Evolutionary conservation across 495 filamentous ascomycete genomes (phyloP), one percentile per base, ranked within the genome.

Genomic region (Oleoguttula mirabilis): DNA sequence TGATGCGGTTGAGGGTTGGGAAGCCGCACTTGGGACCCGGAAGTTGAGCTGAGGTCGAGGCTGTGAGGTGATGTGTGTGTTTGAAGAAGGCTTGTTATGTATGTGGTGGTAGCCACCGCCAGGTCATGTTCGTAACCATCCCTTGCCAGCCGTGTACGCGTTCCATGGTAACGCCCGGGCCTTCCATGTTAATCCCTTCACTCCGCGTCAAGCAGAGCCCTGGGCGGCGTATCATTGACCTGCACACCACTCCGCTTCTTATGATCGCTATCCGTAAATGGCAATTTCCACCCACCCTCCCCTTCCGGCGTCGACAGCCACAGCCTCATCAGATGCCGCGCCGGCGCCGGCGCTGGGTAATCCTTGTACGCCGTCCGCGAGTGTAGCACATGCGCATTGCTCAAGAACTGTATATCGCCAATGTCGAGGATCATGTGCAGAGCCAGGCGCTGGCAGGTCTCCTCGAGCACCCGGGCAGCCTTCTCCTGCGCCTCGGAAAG

Each of bases 161-260:
- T n/a, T n/a, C n/a, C n/a, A n/a, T n/a, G n/a, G n/a, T n/a, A n/a
- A n/a, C n/a, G n/a, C n/a, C n/a, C n/a, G n/a, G n/a, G n/a, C n/a
- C n/a, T n/a, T n/a, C n/a, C n/a, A n/a, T n/a, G n/a, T n/a, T n/a
- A n/a, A n/a, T n/a, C n/a, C n/a, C n/a, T 42, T 46, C 36, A 84
- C 62, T 86, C 81, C 4, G 77, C 81, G 69, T 84, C 79, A 45
- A 83, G 59, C 4, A 75, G 77, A 48, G 72, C 72, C 24, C 70
- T 66, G 15, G 84, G 82, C n/a, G 72, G 57, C 31, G 75, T 78
- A 60, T 92, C 70, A 62, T 92, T 75, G 11, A 94, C 85, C 61
- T 90, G 86, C 35, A 93, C 77, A 0, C 86, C 86, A 0, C 86
- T 83, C 14, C 86, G 63, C 68, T 88, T 93, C 71, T 82, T 81